Conservation (phyloP, 306 rosid genomes). For the Cucurbita pepo region DNA sequence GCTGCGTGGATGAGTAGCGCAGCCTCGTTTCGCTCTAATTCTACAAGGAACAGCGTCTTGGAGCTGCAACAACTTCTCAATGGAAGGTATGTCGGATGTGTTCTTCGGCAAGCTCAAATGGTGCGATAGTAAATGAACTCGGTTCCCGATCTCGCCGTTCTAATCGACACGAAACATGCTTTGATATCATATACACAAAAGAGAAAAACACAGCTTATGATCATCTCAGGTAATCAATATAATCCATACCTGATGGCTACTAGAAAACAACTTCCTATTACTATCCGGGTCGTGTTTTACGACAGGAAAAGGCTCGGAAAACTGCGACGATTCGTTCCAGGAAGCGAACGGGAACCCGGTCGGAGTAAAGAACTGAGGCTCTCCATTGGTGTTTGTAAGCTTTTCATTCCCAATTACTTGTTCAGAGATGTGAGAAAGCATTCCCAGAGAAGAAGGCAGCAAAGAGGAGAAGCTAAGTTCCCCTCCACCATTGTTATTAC, state of each 20-base stretch:
- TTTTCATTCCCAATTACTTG: slow-evolving; percentile 25
- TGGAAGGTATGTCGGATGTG: slow-evolving; percentile 35
- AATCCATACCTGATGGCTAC: slow-evolving; percentile 35
- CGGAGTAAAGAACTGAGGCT: slow-evolving; percentile 18
- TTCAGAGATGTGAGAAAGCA: slow-evolving; percentile 52
- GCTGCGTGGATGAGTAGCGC: slow-evolving; percentile 97
- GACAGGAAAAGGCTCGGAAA: slow-evolving; percentile 24
- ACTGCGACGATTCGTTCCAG: slow-evolving; percentile 42
- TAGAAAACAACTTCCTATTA: slow-evolving; percentile 29
- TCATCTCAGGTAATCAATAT: background rate
- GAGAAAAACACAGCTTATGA: background rate
- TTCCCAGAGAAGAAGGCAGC: slow-evolving; percentile 35
- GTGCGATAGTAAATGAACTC: slow-evolving; percentile 40
- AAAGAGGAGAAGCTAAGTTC: slow-evolving; percentile 39
- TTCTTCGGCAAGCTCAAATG: slow-evolving; percentile 72
- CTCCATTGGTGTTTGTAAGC: slow-evolving; percentile 20
- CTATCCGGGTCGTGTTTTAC: slow-evolving; percentile 37
- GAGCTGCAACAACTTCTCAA: slow-evolving; percentile 65
- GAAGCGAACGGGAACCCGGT: slow-evolving; percentile 35
- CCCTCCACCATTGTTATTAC: slow-evolving; percentile 19
- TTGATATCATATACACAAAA: background rate
- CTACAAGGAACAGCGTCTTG: slow-evolving; percentile 89
- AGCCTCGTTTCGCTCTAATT: slow-evolving; percentile 89
- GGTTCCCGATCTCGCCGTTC: slow-evolving; percentile 51
- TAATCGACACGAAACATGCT: slow-evolving; percentile 9